Base-by-base conservation (phyloP, 192 early-diverging fungal species). In the Kappamyces sp. region DNA sequence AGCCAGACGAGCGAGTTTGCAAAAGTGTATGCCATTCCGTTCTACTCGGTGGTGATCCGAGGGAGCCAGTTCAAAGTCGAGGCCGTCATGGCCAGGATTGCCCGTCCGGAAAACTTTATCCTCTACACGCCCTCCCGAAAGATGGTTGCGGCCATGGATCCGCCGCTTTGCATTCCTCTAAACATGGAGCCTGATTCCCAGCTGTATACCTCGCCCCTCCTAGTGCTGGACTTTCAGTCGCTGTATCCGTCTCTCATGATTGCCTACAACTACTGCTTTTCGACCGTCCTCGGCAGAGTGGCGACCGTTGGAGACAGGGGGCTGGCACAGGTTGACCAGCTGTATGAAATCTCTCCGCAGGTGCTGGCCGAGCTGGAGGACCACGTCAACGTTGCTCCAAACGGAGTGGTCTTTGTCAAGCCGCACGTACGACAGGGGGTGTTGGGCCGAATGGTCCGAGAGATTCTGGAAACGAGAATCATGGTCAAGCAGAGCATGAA, bases 191-290 rank as follows among this genome's bases (percentile, higher is more conserved):
- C 94, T 6, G 60, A 78, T 47, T 86, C 90, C 9, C 63, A 74
- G 22, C 90, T 91, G 59, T 97, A 92, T 70, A 84, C 71, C 11
- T 85, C 85, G 64, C 94, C 94, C 3, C 59, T 94, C 29, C 66
- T 92, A 1, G 91, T 97, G 3, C 70, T 95, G 33, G 94, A 97
- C 70, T 97, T 96, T 49, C 93, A 95, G 64, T 88, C 86, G 47
- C 70, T 97, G 12, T 97, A 97, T 54, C 94, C 94, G 14, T 91
- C 89, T 60, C 75, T 97, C 11, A 93, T 97, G 85, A 94, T 96
- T 65, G 94, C 91, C 0, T 97, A 93, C 71, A 97, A 97, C 65
- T 91, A 88, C 45, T 97, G 94, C 63, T 94, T 79, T 64, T 93
- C 91, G 7, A 97, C 94, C 0, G 91, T 91, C 62, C 64, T 97